phyloP scores from a whole-genome alignment of 2,329 filamentous ascomycete species.

The Cordyceps fumosorosea region DNA sequence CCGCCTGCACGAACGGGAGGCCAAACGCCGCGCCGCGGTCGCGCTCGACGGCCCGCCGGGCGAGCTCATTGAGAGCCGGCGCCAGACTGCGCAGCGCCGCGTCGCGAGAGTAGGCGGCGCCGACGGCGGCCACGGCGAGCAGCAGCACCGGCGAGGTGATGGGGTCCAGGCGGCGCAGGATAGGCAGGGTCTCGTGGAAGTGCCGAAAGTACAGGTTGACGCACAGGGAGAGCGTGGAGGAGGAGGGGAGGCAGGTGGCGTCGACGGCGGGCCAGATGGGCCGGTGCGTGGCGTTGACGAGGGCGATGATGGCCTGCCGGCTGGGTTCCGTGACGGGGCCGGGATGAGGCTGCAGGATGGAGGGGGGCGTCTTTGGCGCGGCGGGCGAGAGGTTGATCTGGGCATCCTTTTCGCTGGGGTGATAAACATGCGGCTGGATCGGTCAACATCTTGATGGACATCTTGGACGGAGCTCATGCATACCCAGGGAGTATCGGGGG shows the following conservation, averaged over 20 bases:
- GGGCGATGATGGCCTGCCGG: conserved; percentile 5
- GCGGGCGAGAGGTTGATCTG: conserved; percentile 4
- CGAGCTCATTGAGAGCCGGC: conserved; percentile 3
- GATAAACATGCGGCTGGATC: conserved; percentile 8
- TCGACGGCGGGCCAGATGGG: conserved; percentile 4
- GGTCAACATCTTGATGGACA: not conserved
- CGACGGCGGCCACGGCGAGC: conserved; percentile 10
- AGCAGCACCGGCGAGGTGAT: conserved; percentile 3
- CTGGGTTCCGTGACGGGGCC: not conserved
- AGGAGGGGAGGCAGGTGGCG: not conserved
- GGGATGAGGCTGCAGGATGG: not conserved
- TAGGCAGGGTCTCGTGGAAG: conserved; percentile 6
- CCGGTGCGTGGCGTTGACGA: conserved; percentile 4
- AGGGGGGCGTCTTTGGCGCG: not conserved
- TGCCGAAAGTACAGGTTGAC: conserved; percentile 11
- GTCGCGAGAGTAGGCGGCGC: conserved; percentile 6
- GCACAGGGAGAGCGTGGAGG: conserved; percentile 2
- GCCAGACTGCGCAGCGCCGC: not conserved
- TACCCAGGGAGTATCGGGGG: conserved; percentile 10
- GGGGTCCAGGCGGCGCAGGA: not conserved
- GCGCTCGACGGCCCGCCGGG: conserved; percentile 5
- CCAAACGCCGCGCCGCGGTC: not conserved
- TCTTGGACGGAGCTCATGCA: not conserved
- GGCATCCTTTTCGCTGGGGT: not conserved
- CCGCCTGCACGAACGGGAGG: not conserved